A percentile compares a stretch with the other conserved stretches of the same genome.
These are phyloP conservation scores for Chamaecyparis obtusa DNA, from an alignment of 75 land plant genomes.

Conservation along the genomic window DNA sequence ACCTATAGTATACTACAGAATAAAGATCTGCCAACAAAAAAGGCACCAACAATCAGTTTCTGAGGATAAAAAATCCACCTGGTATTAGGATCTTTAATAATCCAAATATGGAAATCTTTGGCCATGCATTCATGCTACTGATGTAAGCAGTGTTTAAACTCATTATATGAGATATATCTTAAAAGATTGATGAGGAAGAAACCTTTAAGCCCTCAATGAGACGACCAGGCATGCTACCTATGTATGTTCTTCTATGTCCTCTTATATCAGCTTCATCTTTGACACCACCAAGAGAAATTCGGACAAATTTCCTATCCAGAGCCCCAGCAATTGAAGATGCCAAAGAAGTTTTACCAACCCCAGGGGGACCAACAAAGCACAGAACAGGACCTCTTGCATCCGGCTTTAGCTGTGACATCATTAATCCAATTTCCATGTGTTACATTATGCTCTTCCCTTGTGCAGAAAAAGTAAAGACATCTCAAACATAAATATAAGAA, in stretches of 20 bases:
- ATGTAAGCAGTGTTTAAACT: background rate
- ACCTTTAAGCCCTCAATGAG: slow-evolving; percentile 99
- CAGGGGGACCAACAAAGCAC: slow-evolving; percentile 99
- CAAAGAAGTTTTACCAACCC: slow-evolving; percentile 97
- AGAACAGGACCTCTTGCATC: slow-evolving; percentile 97
- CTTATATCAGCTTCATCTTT: slow-evolving; percentile 99
- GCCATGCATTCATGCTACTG: slow-evolving; percentile 6
- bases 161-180: background rate
- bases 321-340: slow-evolving; percentile 99
- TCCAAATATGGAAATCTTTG: background rate
- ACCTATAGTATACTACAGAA: background rate
- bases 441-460: background rate
- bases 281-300: slow-evolving; percentile 97
- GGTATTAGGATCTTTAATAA: background rate
- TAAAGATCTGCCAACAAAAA: background rate
- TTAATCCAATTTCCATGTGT: slow-evolving; percentile 10
- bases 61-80: background rate
- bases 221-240: slow-evolving; percentile 99
- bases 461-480: background rate
- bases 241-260: slow-evolving; percentile 95
- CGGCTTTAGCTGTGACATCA: slow-evolving; percentile 81
- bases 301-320: slow-evolving; percentile 77
- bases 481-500: background rate
- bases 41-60: background rate
- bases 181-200: background rate